Evolutionary conservation across 106 monocot genomes (phyloP).

Genomic region (Agapanthus africanus): DNA sequence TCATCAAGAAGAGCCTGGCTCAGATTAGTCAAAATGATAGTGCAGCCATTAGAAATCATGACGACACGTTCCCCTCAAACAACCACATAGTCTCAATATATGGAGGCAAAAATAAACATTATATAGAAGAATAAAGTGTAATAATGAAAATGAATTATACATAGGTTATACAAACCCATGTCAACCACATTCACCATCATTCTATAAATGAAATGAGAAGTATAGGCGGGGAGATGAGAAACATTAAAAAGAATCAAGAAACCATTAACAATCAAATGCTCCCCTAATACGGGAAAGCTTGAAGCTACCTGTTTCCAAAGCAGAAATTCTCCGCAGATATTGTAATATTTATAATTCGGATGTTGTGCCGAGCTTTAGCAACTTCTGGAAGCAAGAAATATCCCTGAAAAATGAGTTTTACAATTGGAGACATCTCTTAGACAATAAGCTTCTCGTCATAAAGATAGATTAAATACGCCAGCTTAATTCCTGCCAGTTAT

Average conservation of each 20-base stretch:
- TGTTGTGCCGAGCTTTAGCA: constrained; percentile 72
- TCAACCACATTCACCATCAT: too few relatives aligned
- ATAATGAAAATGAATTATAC: too few relatives aligned
- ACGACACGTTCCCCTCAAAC: background rate
- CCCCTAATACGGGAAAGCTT: background rate
- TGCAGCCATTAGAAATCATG: background rate
- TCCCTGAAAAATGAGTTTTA: constrained; percentile 51
- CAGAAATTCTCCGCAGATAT: constrained; percentile 82
- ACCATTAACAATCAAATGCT: background rate
- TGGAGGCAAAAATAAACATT: too few relatives aligned
- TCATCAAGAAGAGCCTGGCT: background rate
- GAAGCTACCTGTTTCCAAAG: constrained; percentile 83
- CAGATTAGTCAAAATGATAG: background rate
- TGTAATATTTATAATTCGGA: constrained; percentile 70
- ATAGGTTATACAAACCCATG: too few relatives aligned
- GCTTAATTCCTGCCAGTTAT: background rate
- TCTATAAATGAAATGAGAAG: too few relatives aligned
- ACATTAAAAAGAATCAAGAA: background rate
- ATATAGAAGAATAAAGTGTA: too few relatives aligned
- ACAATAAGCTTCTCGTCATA: background rate
- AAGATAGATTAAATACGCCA: background rate
- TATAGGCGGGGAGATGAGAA: too few relatives aligned
- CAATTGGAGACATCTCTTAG: background rate
- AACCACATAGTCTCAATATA: too few relatives aligned
- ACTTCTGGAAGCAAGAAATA: constrained; percentile 96